Evolutionary conservation across 768 basidiomycete species (phyloP).

Genomic region (Russula emetica): DNA sequence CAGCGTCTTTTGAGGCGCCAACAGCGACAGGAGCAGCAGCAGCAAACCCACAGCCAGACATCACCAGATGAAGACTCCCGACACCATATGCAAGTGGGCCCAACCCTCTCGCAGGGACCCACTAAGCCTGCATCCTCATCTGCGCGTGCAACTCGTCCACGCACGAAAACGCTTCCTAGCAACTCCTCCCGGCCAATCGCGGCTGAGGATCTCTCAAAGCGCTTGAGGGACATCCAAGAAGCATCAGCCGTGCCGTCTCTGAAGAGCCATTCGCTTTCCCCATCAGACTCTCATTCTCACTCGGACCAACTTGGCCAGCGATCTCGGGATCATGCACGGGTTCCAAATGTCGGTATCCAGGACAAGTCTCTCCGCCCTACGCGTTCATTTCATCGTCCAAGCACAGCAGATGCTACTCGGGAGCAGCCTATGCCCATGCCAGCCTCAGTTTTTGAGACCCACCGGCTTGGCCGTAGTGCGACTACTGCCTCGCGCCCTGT

Average conservation of each 20-base stretch:
- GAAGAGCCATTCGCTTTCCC: background rate
- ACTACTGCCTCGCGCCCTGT: constrained; percentile 32
- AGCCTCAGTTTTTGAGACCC: background rate
- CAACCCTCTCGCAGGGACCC: background rate
- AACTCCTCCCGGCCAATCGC: constrained; percentile 18
- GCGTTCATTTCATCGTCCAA: constrained; percentile 60
- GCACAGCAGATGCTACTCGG: constrained; percentile 34
- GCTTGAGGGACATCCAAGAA: constrained; percentile 22
- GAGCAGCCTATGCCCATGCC: constrained; percentile 2
- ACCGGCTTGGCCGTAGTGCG: constrained; percentile 20
- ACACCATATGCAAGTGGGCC: background rate
- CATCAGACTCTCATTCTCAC: background rate
- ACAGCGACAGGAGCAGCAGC: constrained; percentile 24
- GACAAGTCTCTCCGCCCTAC: constrained; percentile 41
- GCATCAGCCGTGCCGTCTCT: background rate
- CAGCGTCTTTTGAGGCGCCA: constrained; percentile 28
- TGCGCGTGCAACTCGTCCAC: constrained; percentile 12
- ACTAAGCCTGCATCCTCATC: background rate
- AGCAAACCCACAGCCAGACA: constrained; percentile 1
- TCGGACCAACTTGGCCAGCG: constrained; percentile 26
- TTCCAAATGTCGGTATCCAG: constrained; percentile 26
- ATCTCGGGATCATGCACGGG: constrained; percentile 28
- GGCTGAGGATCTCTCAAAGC: constrained; percentile 26
- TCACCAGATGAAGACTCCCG: background rate
- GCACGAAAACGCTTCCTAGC: constrained; percentile 26